A percentile compares a stretch with the other conserved stretches of the same genome.
These are phyloP conservation scores for Boletus coffeatus DNA, from an alignment of 1,284 basidiomycete species.

Conservation along the genomic window DNA sequence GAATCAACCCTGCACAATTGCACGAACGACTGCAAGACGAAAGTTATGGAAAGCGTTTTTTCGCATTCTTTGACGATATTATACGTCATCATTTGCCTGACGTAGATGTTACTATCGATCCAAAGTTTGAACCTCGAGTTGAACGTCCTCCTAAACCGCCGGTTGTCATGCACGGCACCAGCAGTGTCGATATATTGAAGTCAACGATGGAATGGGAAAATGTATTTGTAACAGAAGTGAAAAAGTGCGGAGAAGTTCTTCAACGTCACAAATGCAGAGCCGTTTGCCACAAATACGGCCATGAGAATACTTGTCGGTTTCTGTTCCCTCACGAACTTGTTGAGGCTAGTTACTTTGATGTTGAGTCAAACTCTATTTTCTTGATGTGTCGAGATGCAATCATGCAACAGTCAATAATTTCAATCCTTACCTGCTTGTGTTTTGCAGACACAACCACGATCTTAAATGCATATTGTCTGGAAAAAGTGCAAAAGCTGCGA, in stretches of 20 bases:
- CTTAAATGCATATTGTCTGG: constrained; percentile 15
- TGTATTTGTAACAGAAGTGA: neutral
- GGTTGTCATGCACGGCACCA: no score
- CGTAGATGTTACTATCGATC: constrained; percentile 1
- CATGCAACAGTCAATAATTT: constrained; percentile 8
- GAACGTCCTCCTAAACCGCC: neutral
- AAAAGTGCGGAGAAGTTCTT: constrained; percentile 12
- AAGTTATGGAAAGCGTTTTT: constrained; percentile 2
- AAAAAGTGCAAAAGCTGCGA: constrained; percentile 12
- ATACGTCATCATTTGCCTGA: constrained; percentile 12
- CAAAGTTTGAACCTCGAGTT: constrained; percentile 7
- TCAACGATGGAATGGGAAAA: neutral
- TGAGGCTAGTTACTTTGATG: constrained; percentile 9
- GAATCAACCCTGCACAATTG: constrained; percentile 1
- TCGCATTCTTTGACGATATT: constrained; percentile 12
- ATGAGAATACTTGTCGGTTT: constrained; percentile 4
- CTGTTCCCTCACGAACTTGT: constrained; percentile 11
- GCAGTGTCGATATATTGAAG: neutral
- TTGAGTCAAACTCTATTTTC: constrained; percentile 1
- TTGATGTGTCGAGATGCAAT: neutral
- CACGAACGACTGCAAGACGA: neutral
- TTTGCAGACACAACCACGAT: constrained; percentile 2
- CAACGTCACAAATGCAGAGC: constrained; percentile 5
- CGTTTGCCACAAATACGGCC: constrained; percentile 8
- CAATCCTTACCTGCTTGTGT: constrained; percentile 13